These are phyloP conservation scores for Ganoderma leucocontextum DNA, from an alignment of 1,284 basidiomycete species.

Conservation along the genomic window DNA sequence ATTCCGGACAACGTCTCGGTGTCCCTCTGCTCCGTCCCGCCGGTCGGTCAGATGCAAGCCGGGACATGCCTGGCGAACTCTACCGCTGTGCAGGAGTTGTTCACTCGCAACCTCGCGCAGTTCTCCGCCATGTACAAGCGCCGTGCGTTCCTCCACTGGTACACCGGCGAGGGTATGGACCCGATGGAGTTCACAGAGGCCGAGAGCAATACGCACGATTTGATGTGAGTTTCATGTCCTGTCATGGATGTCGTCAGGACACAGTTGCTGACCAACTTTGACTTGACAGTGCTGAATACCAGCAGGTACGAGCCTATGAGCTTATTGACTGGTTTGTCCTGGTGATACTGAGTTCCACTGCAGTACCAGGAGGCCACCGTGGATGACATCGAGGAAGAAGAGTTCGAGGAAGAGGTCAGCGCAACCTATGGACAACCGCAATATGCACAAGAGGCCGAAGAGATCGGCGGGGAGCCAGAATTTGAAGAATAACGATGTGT, in stretches of 20 bases:
- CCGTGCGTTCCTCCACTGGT: constrained; percentile 91
- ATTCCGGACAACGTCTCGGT: constrained; percentile 87
- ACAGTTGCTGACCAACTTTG: constrained; percentile 45
- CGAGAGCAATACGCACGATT: constrained; percentile 83
- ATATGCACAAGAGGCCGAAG: constrained; percentile 10
- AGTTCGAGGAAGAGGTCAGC: constrained; percentile 37
- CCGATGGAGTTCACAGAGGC: constrained; percentile 93
- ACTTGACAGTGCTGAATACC: constrained; percentile 71
- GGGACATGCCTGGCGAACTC: constrained; percentile 87
- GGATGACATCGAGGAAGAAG: constrained; percentile 49
- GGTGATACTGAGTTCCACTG: constrained; percentile 18
- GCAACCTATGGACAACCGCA: not conserved
- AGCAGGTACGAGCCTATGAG: constrained; percentile 55
- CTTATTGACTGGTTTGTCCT: not conserved
- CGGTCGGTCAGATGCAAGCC: constrained; percentile 79
- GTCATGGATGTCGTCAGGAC: not conserved
- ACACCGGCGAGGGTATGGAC: constrained; percentile 92
- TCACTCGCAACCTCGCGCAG: constrained; percentile 83
- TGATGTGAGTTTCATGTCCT: constrained; percentile 65
- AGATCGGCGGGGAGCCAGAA: constrained; percentile 27
- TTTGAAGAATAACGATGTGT: constrained; percentile 13
- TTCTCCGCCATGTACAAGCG: constrained; percentile 87
- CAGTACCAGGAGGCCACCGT: constrained; percentile 72
- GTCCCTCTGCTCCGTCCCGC: constrained; percentile 84
- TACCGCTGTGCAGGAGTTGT: constrained; percentile 90